Evolutionary conservation across 768 basidiomycete species (phyloP), one percentile per base, ranked within the genome.

Genomic region (Phallus indusiatus): DNA sequence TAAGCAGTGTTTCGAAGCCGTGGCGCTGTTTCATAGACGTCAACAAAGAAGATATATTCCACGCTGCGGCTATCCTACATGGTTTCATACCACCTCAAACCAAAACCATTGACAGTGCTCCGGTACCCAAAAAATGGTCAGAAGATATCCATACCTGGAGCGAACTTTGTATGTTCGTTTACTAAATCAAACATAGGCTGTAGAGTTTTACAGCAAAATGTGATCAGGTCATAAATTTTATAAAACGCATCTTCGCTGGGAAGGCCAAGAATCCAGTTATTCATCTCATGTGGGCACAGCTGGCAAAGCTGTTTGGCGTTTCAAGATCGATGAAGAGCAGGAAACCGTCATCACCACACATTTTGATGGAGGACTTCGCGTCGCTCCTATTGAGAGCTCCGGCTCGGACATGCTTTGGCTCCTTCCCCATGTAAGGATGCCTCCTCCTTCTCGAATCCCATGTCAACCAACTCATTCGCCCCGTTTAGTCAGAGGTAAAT

Each of bases 311-410:
- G 81, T 87, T 0, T 87, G 90, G 69, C 81, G 87, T 7, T 82
- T 90, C 71, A 91, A 91, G 70, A 78, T 86, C 20, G 90, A 92
- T 59, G 81, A 86, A 64, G 69, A 74, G 34, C 75, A 74, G 10
- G 80, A 81, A 2, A 74, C 85, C 21, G 71, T 85, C 53, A 79
- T 90, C 47, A 78, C 78, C 2, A 88, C 87, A 0, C 74, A 74
- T 47, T 67, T 68, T 6, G 60, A 62, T 10, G 86, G 86, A 0
- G 86, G 86, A 0, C 64, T 91, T 9, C 62, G 65, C 0, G 87
- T 90, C 0, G 74, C 74, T 9, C 82, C 85, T 65, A 66, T 88
- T 22, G 68, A 76, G 6, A 73, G 68, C 12, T 42, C 14, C n/a
- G 42, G 42, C 12, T 42, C 42, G n/a, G 59, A 68, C 2, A 57